Base-by-base conservation (phyloP, 2,329 filamentous ascomycete genomes). In the Botrytis medusae region DNA sequence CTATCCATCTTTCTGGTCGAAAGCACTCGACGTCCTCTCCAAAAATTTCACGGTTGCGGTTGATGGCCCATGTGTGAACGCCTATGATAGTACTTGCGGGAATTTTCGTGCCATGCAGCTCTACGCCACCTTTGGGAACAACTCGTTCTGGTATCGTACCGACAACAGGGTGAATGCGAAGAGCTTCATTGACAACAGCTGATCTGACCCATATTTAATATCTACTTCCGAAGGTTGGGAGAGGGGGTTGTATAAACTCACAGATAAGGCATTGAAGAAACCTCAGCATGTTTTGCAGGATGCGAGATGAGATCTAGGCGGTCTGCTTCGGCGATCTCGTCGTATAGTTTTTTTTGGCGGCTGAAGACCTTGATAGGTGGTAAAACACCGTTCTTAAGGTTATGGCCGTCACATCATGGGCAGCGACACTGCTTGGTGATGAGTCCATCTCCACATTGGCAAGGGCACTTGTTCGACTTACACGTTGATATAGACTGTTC, bases 101-200 rank as follows among this genome's bases (percentile, higher is more conserved):
- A 46, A 83, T 79, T 63, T 75, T 80, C 14, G 75, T 54, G 0
- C 79, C 80, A 5, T 76, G 68, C 8, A 81, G 75, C 4, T 57
- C 75, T 4, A 69, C 72, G 7, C 79, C 79, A 14, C 72, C 76
- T 68, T 76, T 34, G 4, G 74, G 76, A 29, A 86, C 84, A 1
- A 84, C 77, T 1, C 86, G 83, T 70, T 85, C 83, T 1, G 87
- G 77, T 0, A 83, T 78, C 51, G 85, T 79, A 1, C 82, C 83
- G 2, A 84, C 80, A 0, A 82, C 82, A 5, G 85, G 84, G 72
- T 87, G 84, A 1, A 86, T 76, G 6, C 86, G 82, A 75, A 86
- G 79, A 0, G 82, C 80, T 75, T 88, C 86, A 40, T 83, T 34
- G 6, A 32, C 57, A 60, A 34, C 57, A 34, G 40, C 57, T 60